phyloP scores from a whole-genome alignment of 2,329 filamentous ascomycete species.

The Ophiostoma ulmi region DNA sequence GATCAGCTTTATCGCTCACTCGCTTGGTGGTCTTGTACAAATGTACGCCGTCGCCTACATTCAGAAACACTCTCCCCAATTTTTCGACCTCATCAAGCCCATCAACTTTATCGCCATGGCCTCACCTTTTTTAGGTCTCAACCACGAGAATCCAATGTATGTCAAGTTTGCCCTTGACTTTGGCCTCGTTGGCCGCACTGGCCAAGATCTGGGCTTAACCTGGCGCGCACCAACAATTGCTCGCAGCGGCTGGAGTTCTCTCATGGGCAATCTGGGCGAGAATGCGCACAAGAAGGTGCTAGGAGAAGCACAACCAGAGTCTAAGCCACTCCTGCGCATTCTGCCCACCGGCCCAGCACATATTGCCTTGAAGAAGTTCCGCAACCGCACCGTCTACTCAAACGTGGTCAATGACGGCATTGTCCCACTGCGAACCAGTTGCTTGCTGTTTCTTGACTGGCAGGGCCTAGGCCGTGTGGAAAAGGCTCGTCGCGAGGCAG shows the following conservation, averaged over 20 bases:
- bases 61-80: constrained; percentile 86
- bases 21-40: constrained; percentile 81
- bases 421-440: constrained; percentile 89
- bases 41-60: constrained; percentile 96
- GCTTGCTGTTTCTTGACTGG: constrained; percentile 95
- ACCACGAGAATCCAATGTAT: constrained; percentile 96
- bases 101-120: constrained; percentile 88
- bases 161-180: constrained; percentile 96
- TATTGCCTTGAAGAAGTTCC: constrained; percentile 76
- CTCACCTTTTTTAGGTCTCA: constrained; percentile 82
- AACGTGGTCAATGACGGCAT: constrained; percentile 98
- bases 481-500: constrained; percentile 87
- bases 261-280: constrained; percentile 75
- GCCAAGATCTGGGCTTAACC: constrained; percentile 88
- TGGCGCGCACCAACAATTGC: constrained; percentile 87
- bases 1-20: constrained; percentile 92
- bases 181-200: constrained; percentile 90
- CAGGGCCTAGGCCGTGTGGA: constrained; percentile 87
- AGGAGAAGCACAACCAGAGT: constrained; percentile 63
- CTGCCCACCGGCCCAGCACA: constrained; percentile 89
- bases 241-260: constrained; percentile 79
- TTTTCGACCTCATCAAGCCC: constrained; percentile 80
- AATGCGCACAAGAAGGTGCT: constrained; percentile 55
- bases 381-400: constrained; percentile 87
- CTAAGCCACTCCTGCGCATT: constrained; percentile 84